These are phyloP conservation scores for Lachnellula hyalina DNA, from an alignment of 2,329 filamentous ascomycete genomes.

Conservation along the genomic window DNA sequence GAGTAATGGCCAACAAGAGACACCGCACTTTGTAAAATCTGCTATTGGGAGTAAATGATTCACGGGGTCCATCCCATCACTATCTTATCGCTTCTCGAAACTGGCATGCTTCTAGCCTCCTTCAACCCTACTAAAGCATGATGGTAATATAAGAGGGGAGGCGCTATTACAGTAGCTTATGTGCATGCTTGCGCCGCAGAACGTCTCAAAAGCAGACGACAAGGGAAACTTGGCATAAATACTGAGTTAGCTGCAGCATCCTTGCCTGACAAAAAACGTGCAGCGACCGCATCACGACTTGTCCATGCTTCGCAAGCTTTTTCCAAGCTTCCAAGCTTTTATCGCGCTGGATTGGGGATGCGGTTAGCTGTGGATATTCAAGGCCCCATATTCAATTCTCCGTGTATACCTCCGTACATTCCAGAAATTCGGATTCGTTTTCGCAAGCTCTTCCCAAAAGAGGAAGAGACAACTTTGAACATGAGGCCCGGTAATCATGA, in stretches of 20 bases:
- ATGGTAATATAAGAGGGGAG: no score
- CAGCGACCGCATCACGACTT: constrained; percentile 2
- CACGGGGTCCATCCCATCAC: no score
- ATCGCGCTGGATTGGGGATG: not conserved
- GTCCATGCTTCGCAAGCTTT: not conserved
- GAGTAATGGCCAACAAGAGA: no score
- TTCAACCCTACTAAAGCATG: no score
- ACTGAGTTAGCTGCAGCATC: not conserved
- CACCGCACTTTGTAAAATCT: no score
- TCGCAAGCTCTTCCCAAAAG: constrained; percentile 7
- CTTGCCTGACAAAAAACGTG: not conserved
- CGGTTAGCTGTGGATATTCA: not conserved
- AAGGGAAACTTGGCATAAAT: not conserved
- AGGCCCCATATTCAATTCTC: not conserved
- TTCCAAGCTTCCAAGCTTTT: not conserved
- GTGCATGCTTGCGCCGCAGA: constrained; percentile 6
- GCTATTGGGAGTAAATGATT: no score
- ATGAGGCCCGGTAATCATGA: not conserved
- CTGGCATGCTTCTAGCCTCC: no score
- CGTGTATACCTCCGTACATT: not conserved
- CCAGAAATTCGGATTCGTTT: not conserved
- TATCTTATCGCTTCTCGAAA: not conserved
- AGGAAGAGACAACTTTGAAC: not conserved
- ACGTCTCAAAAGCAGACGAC: not conserved
- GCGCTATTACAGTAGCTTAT: no score